Conservation (phyloP, 1,139 yeast genomes). For the Meyerozyma smithsonii region DNA sequence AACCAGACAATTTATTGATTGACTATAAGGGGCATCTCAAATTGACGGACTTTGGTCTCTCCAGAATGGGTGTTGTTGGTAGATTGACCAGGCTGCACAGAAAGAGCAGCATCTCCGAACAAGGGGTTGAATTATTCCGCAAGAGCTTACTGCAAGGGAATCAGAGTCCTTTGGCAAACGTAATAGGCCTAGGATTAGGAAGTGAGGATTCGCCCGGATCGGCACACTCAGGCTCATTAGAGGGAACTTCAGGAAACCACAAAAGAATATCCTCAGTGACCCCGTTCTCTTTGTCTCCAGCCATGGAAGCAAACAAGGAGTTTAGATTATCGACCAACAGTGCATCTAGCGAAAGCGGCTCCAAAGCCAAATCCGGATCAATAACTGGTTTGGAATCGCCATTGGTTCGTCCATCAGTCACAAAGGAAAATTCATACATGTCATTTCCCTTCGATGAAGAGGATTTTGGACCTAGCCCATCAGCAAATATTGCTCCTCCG, state of each 20-base stretch:
- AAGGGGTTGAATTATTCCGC: constrained; percentile 39
- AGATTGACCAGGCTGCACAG: constrained; percentile 54
- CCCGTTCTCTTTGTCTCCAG: constrained; percentile 48
- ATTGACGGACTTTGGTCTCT: constrained; percentile 90
- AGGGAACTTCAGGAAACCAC: constrained; percentile 16
- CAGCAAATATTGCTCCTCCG: constrained; percentile 13
- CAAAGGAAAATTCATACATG: constrained; percentile 50
- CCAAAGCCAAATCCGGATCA: constrained; percentile 18
- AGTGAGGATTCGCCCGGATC: constrained; percentile 5
- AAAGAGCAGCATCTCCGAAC: constrained; percentile 43
- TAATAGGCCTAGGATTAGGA: constrained; percentile 13
- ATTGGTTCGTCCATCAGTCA: constrained; percentile 39
- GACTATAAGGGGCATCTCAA: constrained; percentile 86
- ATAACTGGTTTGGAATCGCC: constrained; percentile 46
- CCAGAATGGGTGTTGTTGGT: constrained; percentile 83
- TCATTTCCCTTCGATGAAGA: constrained; percentile 54
- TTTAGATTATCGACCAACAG: constrained; percentile 1
- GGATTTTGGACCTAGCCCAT: constrained; percentile 18
- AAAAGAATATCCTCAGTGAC: constrained; percentile 38
- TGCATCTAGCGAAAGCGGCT: constrained; percentile 3
- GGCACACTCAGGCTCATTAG: constrained; percentile 7
- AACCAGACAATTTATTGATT: constrained; percentile 89
- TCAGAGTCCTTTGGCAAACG: constrained; percentile 17
- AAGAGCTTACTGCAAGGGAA: constrained; percentile 21
- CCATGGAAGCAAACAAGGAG: constrained; percentile 25